A percentile compares a stretch with the other conserved stretches of the same genome.
phyloP scores from a whole-genome alignment of 2,329 filamentous ascomycete genomes.

The Aureobasidium sp. region DNA sequence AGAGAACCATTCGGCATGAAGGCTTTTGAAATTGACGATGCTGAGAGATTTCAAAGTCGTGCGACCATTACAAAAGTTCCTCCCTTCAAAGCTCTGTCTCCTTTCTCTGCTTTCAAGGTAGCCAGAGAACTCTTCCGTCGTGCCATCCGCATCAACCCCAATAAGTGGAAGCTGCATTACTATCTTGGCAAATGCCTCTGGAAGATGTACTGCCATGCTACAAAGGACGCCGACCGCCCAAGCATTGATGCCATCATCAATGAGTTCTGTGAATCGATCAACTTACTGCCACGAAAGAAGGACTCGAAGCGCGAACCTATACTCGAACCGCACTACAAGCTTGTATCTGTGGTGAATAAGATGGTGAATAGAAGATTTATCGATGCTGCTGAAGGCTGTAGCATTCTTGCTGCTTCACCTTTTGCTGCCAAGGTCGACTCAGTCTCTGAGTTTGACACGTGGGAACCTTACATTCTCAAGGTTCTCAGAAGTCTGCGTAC shows the following conservation, averaged over 20 bases:
- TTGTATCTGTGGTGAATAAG: constrained; percentile 85
- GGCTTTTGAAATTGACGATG: constrained; percentile 69
- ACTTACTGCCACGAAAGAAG: constrained; percentile 57
- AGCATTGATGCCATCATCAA: constrained; percentile 25
- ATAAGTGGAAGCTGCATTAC: constrained; percentile 71
- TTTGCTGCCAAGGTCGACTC: constrained; percentile 60
- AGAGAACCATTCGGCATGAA: constrained; percentile 74
- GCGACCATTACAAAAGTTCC: constrained; percentile 63
- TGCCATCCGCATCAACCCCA: constrained; percentile 64
- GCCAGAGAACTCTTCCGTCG: constrained; percentile 66
- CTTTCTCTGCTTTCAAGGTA: constrained; percentile 71
- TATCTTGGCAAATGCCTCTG: constrained; percentile 77
- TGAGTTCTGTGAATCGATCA: constrained; percentile 55
- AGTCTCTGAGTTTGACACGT: constrained; percentile 57
- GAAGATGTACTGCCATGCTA: constrained; percentile 64
- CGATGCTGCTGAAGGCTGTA: constrained; percentile 45
- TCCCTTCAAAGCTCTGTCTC: constrained; percentile 64
- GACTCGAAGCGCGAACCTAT: constrained; percentile 78
- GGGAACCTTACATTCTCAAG: constrained; percentile 69
- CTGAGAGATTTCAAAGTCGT: constrained; percentile 66
- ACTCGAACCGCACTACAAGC: constrained; percentile 93
- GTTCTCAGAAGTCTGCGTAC: constrained; percentile 64
- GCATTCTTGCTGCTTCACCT: constrained; percentile 52
- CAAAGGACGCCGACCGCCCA: not conserved
- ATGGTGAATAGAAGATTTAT: constrained; percentile 65